Percentiles rank a stretch among this genome's conserved stretches.
Evolutionary conservation across 2,329 filamentous ascomycete species (phyloP).

Genomic region (Ilyonectria robusta): DNA sequence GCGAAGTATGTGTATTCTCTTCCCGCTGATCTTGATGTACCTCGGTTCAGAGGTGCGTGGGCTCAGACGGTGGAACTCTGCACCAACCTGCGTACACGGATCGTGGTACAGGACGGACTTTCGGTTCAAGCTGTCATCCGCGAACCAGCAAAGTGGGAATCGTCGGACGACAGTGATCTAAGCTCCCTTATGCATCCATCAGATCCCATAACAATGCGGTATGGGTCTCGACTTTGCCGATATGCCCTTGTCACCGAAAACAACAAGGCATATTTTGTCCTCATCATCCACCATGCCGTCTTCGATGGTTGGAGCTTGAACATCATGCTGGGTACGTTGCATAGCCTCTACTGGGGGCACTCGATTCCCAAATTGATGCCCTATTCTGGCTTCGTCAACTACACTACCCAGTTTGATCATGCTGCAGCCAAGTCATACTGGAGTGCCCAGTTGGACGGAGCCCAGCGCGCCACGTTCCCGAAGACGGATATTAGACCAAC

Average conservation of each 20-base stretch:
- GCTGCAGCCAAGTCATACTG: constrained; percentile 3
- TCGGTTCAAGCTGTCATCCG: not conserved
- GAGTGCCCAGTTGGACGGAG: not conserved
- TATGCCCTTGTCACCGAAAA: constrained; percentile 6
- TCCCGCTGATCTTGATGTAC: not conserved
- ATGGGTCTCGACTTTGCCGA: constrained; percentile 5
- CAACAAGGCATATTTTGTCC: constrained; percentile 9
- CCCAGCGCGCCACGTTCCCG: constrained; percentile 56
- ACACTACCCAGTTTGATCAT: constrained; percentile 1
- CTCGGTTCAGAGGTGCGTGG: constrained; percentile 2
- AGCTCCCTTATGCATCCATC: not conserved
- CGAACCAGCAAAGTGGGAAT: constrained; percentile 3
- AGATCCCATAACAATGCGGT: constrained; percentile 1
- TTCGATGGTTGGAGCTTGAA: constrained; percentile 24
- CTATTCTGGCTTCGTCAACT: constrained; percentile 12
- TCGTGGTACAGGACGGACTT: not conserved
- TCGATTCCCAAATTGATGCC: not conserved
- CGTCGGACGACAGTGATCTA: not conserved
- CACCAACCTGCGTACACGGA: constrained; percentile 13
- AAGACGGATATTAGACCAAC: constrained; percentile 58
- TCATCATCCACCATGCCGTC: constrained; percentile 13
- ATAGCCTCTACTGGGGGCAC: not conserved
- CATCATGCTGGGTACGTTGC: not conserved
- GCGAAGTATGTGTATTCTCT: constrained; percentile 19
- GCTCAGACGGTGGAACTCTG: constrained; percentile 1